Base-by-base conservation (phyloP, 768 basidiomycete species). In the Rhodotorula sphaerocarpa region DNA sequence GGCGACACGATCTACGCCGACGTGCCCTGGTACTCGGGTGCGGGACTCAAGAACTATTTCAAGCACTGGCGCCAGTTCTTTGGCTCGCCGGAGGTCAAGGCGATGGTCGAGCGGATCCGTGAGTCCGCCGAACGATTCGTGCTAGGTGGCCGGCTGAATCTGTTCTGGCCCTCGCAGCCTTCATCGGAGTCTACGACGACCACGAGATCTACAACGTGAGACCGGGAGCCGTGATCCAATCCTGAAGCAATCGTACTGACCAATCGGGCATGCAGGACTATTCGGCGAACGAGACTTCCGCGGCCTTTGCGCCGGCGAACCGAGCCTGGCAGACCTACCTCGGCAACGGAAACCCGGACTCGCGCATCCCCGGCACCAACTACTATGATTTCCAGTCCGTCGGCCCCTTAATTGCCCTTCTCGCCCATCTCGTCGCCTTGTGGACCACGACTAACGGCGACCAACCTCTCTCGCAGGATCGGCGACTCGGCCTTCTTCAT, bases 1-100 rank as follows among this genome's bases (percentile, higher is more conserved):
- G 86, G 86, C 55, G 61, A 87, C 71, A 85, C 84, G 64, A 84
- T 88, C 65, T 86, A 87, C 66, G 83, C 84, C 3, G 86, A 87
- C 68, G 82, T 85, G 3, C 86, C 87, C 9, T 53, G 79, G 16
- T 84, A 83, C 70, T 78, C 80, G 46, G 84, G 84, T 5, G 75
- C 79, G 66, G 74, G 75, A 60, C 27, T 58, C 21, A 80, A 84
- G 50, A 79, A 80, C 23, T 88, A 86, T 71, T 75, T 80, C 59
- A 80, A 85, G 33, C 77, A 85, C 21, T 88, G 87, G 70, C 77
- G 86, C 33, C 80, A 85, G 52, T 82, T 82, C 66, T 86, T 84
- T 65, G 79, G 81, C 21, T 84, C 82, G 63, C 76, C 79, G 6
- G 83, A 83, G 72, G 84, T 84, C 76, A 77, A 82, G 44, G 83